Conservation (phyloP, 148 eudicot genomes). For the Hydrangea macrophylla region DNA sequence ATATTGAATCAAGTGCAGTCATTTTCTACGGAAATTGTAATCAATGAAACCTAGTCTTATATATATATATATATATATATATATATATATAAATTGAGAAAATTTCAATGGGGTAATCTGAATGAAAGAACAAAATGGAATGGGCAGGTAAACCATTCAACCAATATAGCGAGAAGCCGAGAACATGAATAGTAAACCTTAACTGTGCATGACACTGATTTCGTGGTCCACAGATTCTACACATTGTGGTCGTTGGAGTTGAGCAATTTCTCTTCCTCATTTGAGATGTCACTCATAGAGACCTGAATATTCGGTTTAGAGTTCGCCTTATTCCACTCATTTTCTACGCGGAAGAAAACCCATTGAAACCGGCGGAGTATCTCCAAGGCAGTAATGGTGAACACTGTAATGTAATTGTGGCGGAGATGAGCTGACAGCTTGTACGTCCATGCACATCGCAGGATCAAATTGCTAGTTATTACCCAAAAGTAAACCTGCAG, state of each 20-base stretch:
- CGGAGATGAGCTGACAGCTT: slow-evolving; percentile 98
- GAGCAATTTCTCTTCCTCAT: slow-evolving; percentile 68
- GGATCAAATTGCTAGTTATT: slow-evolving; percentile 78
- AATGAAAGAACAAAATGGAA: no score
- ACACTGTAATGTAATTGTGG: slow-evolving; percentile 80
- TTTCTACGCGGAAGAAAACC: slow-evolving; percentile 92
- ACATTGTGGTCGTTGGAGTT: slow-evolving; percentile 54
- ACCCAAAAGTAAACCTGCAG: slow-evolving; percentile 85
- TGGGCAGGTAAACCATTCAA: no score
- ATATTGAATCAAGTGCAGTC: no score
- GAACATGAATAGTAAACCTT: no score
- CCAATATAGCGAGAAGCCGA: no score
- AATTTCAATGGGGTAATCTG: no score
- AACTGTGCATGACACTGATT: no score
- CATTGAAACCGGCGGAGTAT: slow-evolving; percentile 91
- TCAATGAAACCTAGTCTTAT: no score
- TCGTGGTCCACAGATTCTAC: slow-evolving; percentile 27
- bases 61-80: no score
- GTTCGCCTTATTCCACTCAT: slow-evolving; percentile 86
- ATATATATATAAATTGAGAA: no score
- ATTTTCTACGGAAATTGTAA: no score
- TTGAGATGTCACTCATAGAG: slow-evolving; percentile 40
- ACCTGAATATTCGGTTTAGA: slow-evolving; percentile 55
- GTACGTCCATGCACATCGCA: slow-evolving; percentile 99
- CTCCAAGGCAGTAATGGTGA: slow-evolving; percentile 75